Evolutionary conservation across 495 filamentous ascomycete species (phyloP), one percentile per base, ranked within the genome.

Genomic region (Penicillium salamii): DNA sequence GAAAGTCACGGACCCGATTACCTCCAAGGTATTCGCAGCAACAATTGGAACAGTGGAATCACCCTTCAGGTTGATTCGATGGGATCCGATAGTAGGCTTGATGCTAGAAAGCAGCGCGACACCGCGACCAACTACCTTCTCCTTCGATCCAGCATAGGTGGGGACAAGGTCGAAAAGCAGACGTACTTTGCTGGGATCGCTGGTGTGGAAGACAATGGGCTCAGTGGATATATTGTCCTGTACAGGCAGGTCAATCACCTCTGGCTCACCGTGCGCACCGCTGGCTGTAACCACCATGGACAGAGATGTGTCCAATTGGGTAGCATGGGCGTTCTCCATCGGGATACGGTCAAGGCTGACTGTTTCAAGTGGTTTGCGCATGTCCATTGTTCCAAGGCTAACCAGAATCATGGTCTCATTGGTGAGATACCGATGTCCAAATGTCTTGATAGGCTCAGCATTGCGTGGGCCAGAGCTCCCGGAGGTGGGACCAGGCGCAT

Each of bases 81-180:
- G 82, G 17, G 84, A 79, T 7, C 95, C 93, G 26, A 97, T 68
- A 6, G 76, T 84, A 0, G 87, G 87, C 46, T 88, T 91, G 49
- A 98, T 79, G 50, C 82, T 91, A 3, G 87, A 89, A 5, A 98
- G 80, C 32, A 97, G 75, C 0, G 93, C 93, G 21, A 97, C 93
- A 23, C 84, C 93, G 13, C 93, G 86, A n/a, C 91, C 93, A 31
- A 97, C 80, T 53, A 95, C 87, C 53, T 87, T 77, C 43, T 95
- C 89, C 42, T 89, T 82, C 14, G 85, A 84, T n/a, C 91, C 95
- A 31, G 91, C 83, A 71, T 97, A 97, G 2, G 95, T 97, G n/a
- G 92, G 93, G 8, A 97, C 84, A 46, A 98, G 90, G 59, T 98
- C 93, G 57, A 98, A 98, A 31, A 93, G 74, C 17, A 98, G 73